These are phyloP conservation scores for Collybia nuda DNA, from an alignment of 768 basidiomycete genomes.

Conservation along the genomic window DNA sequence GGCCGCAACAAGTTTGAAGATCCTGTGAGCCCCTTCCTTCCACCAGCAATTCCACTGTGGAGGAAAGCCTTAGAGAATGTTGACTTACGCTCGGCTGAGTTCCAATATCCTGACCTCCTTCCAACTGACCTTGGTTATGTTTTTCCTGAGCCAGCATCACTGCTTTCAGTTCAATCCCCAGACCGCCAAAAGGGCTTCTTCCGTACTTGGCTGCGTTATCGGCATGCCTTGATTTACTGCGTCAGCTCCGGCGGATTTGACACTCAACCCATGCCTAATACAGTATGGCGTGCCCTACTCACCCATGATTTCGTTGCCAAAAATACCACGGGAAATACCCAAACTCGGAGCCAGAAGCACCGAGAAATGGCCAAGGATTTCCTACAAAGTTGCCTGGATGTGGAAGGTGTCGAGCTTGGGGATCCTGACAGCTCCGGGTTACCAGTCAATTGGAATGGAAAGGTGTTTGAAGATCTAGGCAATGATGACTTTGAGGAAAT, in stretches of 20 bases:
- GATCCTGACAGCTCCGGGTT: not conserved
- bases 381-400: not conserved
- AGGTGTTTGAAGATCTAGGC: not conserved
- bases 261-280: conserved; percentile 4
- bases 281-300: conserved; percentile 5
- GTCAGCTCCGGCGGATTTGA: not conserved
- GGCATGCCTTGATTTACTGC: not conserved
- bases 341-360: not conserved
- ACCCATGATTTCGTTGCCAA: not conserved
- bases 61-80: not conserved
- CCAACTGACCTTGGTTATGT: conserved; percentile 2
- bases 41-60: not conserved
- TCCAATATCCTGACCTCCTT: not conserved
- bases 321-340: not conserved
- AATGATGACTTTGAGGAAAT: conserved; percentile 7
- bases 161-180: not conserved
- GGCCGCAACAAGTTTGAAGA: not conserved
- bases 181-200: not conserved
- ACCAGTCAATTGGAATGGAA: not conserved
- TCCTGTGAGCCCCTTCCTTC: not conserved
- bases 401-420: not conserved
- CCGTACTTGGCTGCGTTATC: conserved; percentile 6
- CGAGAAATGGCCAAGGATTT: not conserved
- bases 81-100: not conserved
- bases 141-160: conserved; percentile 4